phyloP scores from a whole-genome alignment of 163 green algal species.

The Scenedesmus sp. region DNA sequence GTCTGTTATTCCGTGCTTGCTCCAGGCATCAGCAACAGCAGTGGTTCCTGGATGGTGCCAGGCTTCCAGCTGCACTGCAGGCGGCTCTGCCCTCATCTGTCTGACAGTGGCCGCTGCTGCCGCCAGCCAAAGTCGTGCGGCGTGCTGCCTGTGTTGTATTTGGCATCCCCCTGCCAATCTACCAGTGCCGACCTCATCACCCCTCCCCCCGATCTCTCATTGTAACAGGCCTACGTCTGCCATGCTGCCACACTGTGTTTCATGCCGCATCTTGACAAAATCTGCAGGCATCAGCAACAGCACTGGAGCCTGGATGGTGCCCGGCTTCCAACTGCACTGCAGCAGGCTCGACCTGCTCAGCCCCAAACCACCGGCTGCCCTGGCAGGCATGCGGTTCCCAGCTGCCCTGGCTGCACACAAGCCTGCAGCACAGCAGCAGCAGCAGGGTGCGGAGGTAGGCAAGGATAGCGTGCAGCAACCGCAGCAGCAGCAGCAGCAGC shows the following conservation, averaged over 20 bases:
- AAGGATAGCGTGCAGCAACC: not conserved
- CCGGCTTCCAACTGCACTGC: slow-evolving; percentile 87
- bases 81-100: slow-evolving; percentile 56
- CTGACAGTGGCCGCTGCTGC: too few species aligned
- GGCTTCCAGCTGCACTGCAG: slow-evolving; percentile 86
- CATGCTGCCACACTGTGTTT: not conserved
- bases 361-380: slow-evolving; percentile 17
- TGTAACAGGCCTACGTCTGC: not conserved
- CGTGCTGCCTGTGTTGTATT: too few species aligned
- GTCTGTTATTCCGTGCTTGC: too few species aligned
- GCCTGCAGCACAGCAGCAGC: not conserved
- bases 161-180: too few species aligned
- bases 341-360: slow-evolving; percentile 74
- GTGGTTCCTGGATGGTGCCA: slow-evolving; percentile 82
- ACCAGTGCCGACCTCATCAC: too few species aligned
- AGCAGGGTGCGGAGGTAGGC: not conserved
- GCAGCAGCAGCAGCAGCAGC: slow-evolving; percentile 6
- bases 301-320: slow-evolving; percentile 80
- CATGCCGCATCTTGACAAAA: not conserved
- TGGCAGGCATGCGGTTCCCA: slow-evolving; percentile 50
- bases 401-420: slow-evolving; percentile 23
- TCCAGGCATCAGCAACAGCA: slow-evolving; percentile 82
- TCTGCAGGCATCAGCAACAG: slow-evolving; percentile 80
- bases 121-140: too few species aligned
- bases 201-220: too few species aligned